Percentiles rank a stretch among this genome's conserved stretches.
These are phyloP conservation scores for Apiospora kogelbergensis DNA, from an alignment of 2,329 filamentous ascomycete species.

Conservation along the genomic window DNA sequence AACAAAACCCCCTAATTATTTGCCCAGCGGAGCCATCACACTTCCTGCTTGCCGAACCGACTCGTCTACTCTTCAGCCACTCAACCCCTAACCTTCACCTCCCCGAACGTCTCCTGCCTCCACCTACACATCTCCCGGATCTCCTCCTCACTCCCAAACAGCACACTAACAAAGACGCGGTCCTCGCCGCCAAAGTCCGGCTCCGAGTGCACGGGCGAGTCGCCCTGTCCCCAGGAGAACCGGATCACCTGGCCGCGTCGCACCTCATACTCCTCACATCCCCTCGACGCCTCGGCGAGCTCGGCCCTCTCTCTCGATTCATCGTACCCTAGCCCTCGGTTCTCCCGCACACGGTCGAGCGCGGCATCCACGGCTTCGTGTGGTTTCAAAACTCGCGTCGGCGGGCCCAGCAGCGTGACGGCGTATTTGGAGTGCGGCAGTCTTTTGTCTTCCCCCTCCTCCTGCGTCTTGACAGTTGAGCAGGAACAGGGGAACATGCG, in stretches of 20 bases:
- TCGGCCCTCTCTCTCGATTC: neutral
- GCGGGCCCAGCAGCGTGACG: constrained; percentile 14
- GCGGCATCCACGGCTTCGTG: neutral
- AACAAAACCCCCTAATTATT: neutral
- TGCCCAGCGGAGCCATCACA: neutral
- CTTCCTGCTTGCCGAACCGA: neutral
- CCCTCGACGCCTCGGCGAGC: neutral
- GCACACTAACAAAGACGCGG: constrained; percentile 13
- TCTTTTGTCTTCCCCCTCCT: neutral
- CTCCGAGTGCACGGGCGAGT: constrained; percentile 16
- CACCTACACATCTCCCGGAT: constrained; percentile 13
- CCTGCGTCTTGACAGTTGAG: neutral
- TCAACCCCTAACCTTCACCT: neutral
- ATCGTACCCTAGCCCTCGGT: neutral
- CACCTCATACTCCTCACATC: neutral
- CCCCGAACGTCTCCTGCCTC: neutral
- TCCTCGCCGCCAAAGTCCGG: constrained; percentile 11
- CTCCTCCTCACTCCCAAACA: constrained; percentile 15
- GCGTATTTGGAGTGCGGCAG: constrained; percentile 17
- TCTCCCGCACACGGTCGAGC: neutral
- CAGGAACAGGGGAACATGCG: constrained; percentile 15
- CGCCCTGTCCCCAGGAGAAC: constrained; percentile 14
- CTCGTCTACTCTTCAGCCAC: neutral
- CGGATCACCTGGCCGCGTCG: constrained; percentile 11
- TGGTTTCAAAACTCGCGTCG: constrained; percentile 10